Evolutionary conservation across 2,329 filamentous ascomycete species (phyloP), one percentile per base, ranked within the genome.

Genomic region (Fusarium sp.): DNA sequence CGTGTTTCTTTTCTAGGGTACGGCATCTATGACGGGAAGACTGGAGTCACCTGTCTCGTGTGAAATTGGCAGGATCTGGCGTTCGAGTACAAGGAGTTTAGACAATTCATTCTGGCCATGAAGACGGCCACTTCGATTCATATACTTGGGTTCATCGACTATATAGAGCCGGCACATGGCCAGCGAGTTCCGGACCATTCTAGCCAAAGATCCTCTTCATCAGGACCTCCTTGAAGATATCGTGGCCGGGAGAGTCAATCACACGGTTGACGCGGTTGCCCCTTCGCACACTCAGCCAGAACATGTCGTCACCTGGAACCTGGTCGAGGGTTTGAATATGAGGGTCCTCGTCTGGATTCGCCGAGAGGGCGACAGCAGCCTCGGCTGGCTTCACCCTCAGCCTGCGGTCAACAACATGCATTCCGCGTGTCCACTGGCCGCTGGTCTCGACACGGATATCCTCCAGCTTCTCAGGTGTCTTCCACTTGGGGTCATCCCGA

Each of bases 351-450:
- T 80, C 67, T 4, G 81, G 80, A 58, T 83, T 76, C 70, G 81
- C 75, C 67, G 83, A 77, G 73, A 82, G 70, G 50, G 79, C 74
- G 29, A 81, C 75, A 46, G 79, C 77, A 10, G 78, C 74, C 66
- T 83, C 82, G 10, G 80, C 84, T 6, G 83, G 83, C 75, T 88
- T 87, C 67, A 81, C 83, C 58, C 88, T 81, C 36, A 81, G 80
- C 46, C 96, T 86, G 34, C 89, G 85, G 82, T 99, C 96, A 40
- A 93, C 83, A 31, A 98, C 85, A 76, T 93, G 94, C 90, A 96
- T 94, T 1, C 96, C 95, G 61, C 93, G 85, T 49, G 94, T 97
- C 96, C 96, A 99, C 82, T 98, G 96, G 2, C 95, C 96, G 2
- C 87, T 83, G 0, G 93, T 96, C 81, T 99, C 96, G 40, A 99